Evolutionary conservation across 2,329 filamentous ascomycete genomes (phyloP).

Genomic region (Pleoardoris graminearum): DNA sequence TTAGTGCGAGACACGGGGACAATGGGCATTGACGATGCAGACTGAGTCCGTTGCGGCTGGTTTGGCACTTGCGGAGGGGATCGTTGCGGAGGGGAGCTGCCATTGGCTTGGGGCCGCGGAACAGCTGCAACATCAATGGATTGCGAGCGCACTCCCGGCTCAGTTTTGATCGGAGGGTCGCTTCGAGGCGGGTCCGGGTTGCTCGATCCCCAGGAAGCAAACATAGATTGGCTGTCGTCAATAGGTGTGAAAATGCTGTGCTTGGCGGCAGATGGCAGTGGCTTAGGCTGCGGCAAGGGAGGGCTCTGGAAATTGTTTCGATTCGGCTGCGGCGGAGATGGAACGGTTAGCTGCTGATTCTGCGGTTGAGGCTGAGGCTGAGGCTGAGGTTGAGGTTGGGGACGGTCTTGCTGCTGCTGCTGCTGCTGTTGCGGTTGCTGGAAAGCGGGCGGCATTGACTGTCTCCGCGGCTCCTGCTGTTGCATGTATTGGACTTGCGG

Average conservation of each 20-base stretch:
- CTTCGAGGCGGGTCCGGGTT: conserved; percentile 55
- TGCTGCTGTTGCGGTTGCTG: conserved; percentile 61
- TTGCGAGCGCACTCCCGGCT: conserved; percentile 58
- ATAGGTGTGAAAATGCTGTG: conserved; percentile 98
- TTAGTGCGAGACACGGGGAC: conserved; percentile 71
- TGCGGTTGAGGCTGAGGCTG: conserved; percentile 56
- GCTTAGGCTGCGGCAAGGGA: conserved; percentile 65
- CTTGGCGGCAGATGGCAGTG: conserved; percentile 65
- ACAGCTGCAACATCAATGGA: conserved; percentile 66
- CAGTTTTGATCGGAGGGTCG: conserved; percentile 50
- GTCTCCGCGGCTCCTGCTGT: conserved; percentile 75
- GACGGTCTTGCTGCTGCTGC: conserved; percentile 57
- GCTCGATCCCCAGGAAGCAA: conserved; percentile 71
- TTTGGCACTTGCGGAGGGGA: conserved; percentile 36
- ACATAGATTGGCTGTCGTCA: conserved; percentile 84
- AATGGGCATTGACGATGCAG: conserved; percentile 67
- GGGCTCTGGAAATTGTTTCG: conserved; percentile 58
- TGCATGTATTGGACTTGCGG: conserved; percentile 67
- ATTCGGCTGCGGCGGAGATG: conserved; percentile 56
- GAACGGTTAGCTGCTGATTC: conserved; percentile 35
- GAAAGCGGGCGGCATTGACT: conserved; percentile 73
- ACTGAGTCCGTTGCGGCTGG: conserved; percentile 54
- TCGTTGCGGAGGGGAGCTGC: conserved; percentile 60
- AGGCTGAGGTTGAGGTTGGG: conserved; percentile 49
- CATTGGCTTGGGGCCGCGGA: conserved; percentile 46